A percentile compares a stretch with the other conserved stretches of the same genome.
These are phyloP conservation scores for Austroboletus rostrupii DNA, from an alignment of 1,284 basidiomycete species.

Conservation along the genomic window DNA sequence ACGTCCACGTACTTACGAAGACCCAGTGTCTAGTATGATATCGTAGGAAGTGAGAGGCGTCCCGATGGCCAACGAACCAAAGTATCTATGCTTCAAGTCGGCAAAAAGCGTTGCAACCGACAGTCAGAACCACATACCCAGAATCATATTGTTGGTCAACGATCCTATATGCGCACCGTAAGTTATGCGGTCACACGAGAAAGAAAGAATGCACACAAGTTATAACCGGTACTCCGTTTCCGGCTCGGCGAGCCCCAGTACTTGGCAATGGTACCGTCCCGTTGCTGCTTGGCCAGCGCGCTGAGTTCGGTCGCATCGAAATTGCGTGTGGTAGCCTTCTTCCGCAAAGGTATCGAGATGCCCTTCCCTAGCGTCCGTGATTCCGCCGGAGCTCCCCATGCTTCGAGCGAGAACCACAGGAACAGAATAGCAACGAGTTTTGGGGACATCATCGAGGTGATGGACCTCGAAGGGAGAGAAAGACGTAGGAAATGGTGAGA, in stretches of 20 bases:
- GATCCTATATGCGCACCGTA: conserved; percentile 15
- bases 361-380: conserved; percentile 7
- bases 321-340: conserved; percentile 8
- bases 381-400: conserved; percentile 15
- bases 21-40: conserved; percentile 56
- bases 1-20: conserved; percentile 33
- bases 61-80: conserved; percentile 40
- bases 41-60: conserved; percentile 37
- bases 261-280: conserved; percentile 20
- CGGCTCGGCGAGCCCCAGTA: conserved; percentile 9
- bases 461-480: not conserved
- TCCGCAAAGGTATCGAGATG: conserved; percentile 18
- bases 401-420: conserved; percentile 12
- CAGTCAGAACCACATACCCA: conserved; percentile 13
- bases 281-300: conserved; percentile 24
- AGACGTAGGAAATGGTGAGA: not conserved
- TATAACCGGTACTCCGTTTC: conserved; percentile 30
- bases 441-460: conserved; percentile 11
- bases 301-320: conserved; percentile 11
- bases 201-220: conserved; percentile 17
- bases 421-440: conserved; percentile 13
- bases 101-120: not conserved
- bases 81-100: conserved; percentile 29
- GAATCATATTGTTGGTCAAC: conserved; percentile 27
- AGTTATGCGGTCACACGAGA: not conserved